Evolutionary conservation across 495 filamentous ascomycete species (phyloP).

Genomic region (Penicillium turbatum): DNA sequence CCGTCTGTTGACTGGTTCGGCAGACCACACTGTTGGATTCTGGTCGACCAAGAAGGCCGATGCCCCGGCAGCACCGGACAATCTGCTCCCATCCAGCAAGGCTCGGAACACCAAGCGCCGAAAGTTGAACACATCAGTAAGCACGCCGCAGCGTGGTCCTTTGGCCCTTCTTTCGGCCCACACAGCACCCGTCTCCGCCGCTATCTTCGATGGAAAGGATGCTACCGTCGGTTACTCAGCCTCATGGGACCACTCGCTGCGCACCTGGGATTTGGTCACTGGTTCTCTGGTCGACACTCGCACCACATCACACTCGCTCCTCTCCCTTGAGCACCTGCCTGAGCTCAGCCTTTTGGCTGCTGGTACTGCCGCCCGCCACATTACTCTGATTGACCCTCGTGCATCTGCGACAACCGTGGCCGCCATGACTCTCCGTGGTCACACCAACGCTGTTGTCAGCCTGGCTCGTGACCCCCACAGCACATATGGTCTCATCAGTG

Average conservation of each 20-base stretch:
- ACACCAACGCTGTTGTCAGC: constrained; percentile 75
- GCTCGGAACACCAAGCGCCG: constrained; percentile 66
- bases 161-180: constrained; percentile 68
- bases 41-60: constrained; percentile 77
- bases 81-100: constrained; percentile 57
- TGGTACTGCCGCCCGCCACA: constrained; percentile 79
- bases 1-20: constrained; percentile 75
- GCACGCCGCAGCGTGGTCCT: constrained; percentile 71
- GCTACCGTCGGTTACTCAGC: constrained; percentile 83
- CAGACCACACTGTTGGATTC: constrained; percentile 74
- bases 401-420: constrained; percentile 64
- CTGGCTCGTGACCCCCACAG: constrained; percentile 68
- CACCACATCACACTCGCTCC: constrained; percentile 73
- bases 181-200: constrained; percentile 64
- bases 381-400: constrained; percentile 86
- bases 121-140: constrained; percentile 62
- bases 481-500: constrained; percentile 75
- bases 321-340: constrained; percentile 66
- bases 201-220: constrained; percentile 79
- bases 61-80: constrained; percentile 62
- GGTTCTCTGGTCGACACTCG: constrained; percentile 67
- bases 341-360: constrained; percentile 71
- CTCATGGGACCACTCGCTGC: constrained; percentile 83
- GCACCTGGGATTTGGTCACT: constrained; percentile 88
- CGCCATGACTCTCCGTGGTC: constrained; percentile 84